Base-by-base conservation (phyloP, 352 stramenopile genomes). In the Phytophthora pinifolia region DNA sequence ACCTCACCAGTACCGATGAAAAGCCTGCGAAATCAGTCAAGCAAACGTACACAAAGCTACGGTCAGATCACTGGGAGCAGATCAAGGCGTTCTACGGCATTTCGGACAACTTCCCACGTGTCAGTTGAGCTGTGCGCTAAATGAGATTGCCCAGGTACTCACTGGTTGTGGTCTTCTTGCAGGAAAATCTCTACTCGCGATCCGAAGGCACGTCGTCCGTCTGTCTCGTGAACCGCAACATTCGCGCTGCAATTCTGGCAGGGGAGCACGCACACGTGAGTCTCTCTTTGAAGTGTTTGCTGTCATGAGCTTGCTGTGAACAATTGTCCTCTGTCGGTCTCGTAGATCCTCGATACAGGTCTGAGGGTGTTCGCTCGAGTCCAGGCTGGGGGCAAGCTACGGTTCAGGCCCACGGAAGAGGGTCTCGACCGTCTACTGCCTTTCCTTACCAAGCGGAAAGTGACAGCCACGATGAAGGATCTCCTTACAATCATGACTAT, bases 291-390 rank as follows among this genome's bases (percentile, higher is more conserved):
- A 27, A 2, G 22, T 35, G 4, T 14, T 35, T 22, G 14, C 15
- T 50, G n/a, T 27, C 31, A 7, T 18, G 30, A 9, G 6, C 17
- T 18, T 39, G 17, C 30, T 34, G 8, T 15, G 35, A 17, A 27
- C 32, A 51, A 8, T 22, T 22, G 20, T 22, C 20, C 20, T 22
- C 2, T 27, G 22, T 27, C 22, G 22, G 4, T 42, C 29, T n/a
- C 32, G 13, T 35, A 86, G 65, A 79, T 97, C 29, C 62, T 97
- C 15, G 89, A 96, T 63, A 94, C 86, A 22, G 89, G 89, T 2
- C 57, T 96, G n/a, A 82, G 86, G 13, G 81, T 93, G 31, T 96
- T 97, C 62, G 78, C 88, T 47, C 85, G 85, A 42, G 77, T 86
- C 9, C 72, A 76, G 29, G 51, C 68, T 13, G 66, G 67, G 8